Evolutionary conservation across 805 yeast genomes (phyloP).

Genomic region (Yarrowia divulgata): DNA sequence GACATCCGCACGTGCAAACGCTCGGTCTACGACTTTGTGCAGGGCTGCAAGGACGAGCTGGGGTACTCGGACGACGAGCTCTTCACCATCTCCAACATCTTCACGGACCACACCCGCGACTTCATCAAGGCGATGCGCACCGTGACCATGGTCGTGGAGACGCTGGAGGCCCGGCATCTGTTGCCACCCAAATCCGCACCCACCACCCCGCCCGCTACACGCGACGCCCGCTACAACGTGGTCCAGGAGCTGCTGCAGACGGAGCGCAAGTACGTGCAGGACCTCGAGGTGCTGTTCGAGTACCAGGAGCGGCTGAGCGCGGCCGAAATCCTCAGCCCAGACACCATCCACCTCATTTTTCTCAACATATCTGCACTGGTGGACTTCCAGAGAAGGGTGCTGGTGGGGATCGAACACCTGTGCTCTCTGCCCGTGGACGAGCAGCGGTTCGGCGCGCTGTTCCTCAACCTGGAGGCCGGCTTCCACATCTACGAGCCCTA

Average conservation of each 20-base stretch:
- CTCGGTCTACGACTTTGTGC: conserved; percentile 86
- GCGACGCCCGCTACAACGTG: conserved; percentile 75
- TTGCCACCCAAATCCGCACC: conserved; percentile 45
- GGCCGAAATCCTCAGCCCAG: conserved; percentile 74
- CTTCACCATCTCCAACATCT: conserved; percentile 89
- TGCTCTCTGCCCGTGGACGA: conserved; percentile 72
- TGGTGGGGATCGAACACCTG: conserved; percentile 89
- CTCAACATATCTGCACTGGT: conserved; percentile 84
- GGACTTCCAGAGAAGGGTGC: conserved; percentile 89
- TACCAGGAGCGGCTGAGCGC: conserved; percentile 73
- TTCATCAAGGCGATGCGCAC: conserved; percentile 70
- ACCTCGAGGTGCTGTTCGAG: conserved; percentile 72
- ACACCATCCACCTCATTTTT: conserved; percentile 78
- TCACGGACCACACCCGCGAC: conserved; percentile 80
- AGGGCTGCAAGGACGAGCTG: conserved; percentile 81
- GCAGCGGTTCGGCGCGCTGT: conserved; percentile 89
- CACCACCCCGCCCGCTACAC: conserved; percentile 48
- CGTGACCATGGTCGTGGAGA: conserved; percentile 67
- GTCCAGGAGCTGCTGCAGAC: conserved; percentile 85
- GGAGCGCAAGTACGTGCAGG: conserved; percentile 92
- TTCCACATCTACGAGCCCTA: conserved; percentile 92
- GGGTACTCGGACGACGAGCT: conserved; percentile 79
- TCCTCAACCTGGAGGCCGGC: conserved; percentile 82
- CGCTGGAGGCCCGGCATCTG: conserved; percentile 48
- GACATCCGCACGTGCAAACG: conserved; percentile 88